Conservation (phyloP, 441 rosid genomes). For the Pelargonium exstipulatum region DNA sequence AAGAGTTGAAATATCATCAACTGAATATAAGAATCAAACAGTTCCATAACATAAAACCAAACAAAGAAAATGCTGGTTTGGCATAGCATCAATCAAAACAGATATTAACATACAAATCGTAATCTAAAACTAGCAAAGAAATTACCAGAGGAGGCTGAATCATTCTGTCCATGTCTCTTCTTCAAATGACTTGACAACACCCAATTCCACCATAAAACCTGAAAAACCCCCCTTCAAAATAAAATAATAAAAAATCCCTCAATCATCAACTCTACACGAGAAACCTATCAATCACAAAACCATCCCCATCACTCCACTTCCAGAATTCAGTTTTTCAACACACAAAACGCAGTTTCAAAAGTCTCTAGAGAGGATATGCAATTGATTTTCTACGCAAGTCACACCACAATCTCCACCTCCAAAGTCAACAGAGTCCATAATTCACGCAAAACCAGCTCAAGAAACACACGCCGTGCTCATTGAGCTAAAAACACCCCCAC, state of each 20-base stretch:
- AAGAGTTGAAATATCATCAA: neutral
- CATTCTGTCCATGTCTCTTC: conserved; percentile 48
- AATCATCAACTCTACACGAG: conserved; percentile 17
- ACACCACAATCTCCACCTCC: conserved; percentile 16
- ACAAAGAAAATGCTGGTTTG: conserved; percentile 4
- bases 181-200: conserved; percentile 20
- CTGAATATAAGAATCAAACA: conserved; percentile 5
- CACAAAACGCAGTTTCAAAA: conserved; percentile 2
- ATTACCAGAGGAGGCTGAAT: conserved; percentile 74
- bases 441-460: conserved; percentile 17
- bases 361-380: neutral
- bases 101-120: conserved; percentile 9
- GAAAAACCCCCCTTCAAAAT: conserved; percentile 19
- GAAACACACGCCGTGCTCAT: neutral
- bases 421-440: conserved; percentile 3
- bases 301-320: conserved; percentile 11
- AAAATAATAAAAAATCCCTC: conserved; percentile 9
- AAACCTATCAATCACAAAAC: conserved; percentile 19
- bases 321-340: conserved; percentile 11
- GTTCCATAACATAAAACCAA: conserved; percentile 1
- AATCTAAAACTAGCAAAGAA: conserved; percentile 11
- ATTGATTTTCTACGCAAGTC: conserved; percentile 10
- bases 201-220: conserved; percentile 26
- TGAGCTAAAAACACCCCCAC: conserved; percentile 12
- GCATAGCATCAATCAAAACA: conserved; percentile 15